A percentile compares a stretch with the other conserved stretches of the same genome.
Evolutionary conservation across 2,329 filamentous ascomycete species (phyloP).

Genomic region (Ophiostoma sp.): DNA sequence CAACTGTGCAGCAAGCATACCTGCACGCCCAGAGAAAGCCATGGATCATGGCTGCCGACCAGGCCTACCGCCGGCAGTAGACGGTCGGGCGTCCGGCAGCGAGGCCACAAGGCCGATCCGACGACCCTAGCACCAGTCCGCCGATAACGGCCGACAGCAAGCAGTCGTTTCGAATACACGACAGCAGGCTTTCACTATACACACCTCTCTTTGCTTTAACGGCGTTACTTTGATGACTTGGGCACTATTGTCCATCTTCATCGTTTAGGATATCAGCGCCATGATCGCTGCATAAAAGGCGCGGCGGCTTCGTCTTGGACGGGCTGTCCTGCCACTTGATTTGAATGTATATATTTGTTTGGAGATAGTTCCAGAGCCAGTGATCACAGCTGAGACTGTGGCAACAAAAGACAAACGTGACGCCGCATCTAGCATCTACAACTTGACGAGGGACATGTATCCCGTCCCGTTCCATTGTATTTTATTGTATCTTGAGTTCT

Average conservation of each 20-base stretch:
- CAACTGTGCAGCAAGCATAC: conserved; percentile 70
- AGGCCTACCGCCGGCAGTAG: conserved; percentile 35
- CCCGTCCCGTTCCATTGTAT: no score
- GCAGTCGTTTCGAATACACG: background rate
- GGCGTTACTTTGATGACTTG: background rate
- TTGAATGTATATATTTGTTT: conserved; percentile 7
- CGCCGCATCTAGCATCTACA: no score
- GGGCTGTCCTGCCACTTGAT: background rate
- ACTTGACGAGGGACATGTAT: no score
- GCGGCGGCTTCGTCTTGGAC: background rate
- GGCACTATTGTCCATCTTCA: background rate
- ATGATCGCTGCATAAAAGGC: background rate
- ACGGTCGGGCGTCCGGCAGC: no score
- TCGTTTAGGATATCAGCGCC: background rate
- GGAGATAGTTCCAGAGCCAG: no score
- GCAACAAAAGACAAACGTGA: no score
- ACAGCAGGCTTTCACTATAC: background rate
- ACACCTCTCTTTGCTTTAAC: conserved; percentile 9
- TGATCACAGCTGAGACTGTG: no score
- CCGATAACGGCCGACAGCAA: background rate
- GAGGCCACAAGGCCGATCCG: no score
- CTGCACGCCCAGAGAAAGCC: conserved; percentile 67
- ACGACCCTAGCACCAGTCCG: background rate
- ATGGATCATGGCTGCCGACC: conserved; percentile 53
- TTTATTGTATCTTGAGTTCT: no score